Base-by-base conservation (phyloP, 441 rosid genomes). In the Populus trichocarpa region DNA sequence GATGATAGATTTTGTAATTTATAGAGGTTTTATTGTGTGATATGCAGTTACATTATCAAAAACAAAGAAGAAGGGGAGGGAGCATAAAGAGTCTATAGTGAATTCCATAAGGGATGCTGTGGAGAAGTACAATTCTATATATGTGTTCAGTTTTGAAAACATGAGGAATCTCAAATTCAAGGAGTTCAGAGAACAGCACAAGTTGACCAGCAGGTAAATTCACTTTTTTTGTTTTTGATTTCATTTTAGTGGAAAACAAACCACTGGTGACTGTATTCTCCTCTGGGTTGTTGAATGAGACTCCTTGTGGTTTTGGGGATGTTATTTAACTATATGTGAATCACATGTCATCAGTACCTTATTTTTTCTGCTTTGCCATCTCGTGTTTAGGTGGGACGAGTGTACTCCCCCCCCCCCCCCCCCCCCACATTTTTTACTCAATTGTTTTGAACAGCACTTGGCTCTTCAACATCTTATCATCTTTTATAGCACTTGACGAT, bases 41-140 rank as follows among this genome's bases (percentile, higher is more conserved):
- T 53, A 42, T 36, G 86, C 84, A 91, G 98, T 96, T 80, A 90
- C 99, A 22, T 78, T 96, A 71, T 90, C 99, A 2, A 96, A 96
- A 87, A 93, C 98, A 9, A 96, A 92, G 92, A 96, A 93, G 92
- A 96, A 96, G 83, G 99, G 99, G 42, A 92, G 88, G 67, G 98
- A 89, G 72, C 98, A 96, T 69, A 96, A 96, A 74, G 98, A 96
- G 79, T 0, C 64, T n/a, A 84, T 96, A 57, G 90, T 94, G 1
- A 87, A 84, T 79, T 75, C 91, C 25, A 91, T 96, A 77, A 89
- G 97, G 70, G 93, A 93, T 14, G 92, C 97, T 35, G 90, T 81
- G 0, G 98, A 96, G 32, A 86, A 70, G 4, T 91, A 90, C 75
- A 75, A 67, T 14, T 89, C 97, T 2, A 84, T 89, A 20, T 96